phyloP scores from a whole-genome alignment of 148 eudicot species.

The Cornus suecica region DNA sequence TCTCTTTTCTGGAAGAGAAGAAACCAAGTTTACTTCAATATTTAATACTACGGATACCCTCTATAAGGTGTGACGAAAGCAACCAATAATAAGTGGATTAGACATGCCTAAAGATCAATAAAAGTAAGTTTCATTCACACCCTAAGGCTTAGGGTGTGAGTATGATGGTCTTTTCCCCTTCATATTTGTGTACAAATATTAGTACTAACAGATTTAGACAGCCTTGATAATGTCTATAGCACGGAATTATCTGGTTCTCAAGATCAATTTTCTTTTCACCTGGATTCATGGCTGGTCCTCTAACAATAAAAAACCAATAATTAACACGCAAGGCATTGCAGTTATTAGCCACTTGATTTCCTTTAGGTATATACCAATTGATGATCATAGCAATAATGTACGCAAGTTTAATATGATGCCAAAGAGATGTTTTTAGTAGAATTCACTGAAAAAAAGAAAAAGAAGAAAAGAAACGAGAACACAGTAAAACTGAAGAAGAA shows the following conservation, averaged over 20 bases:
- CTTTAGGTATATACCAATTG: not conserved
- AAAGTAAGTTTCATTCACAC: too few relatives aligned
- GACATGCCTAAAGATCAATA: not conserved
- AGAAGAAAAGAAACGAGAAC: not conserved
- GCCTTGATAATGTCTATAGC: not conserved
- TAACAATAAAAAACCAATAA: too few relatives aligned
- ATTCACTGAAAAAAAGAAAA: not conserved
- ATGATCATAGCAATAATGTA: too few relatives aligned
- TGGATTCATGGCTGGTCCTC: not conserved
- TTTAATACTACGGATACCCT: not conserved
- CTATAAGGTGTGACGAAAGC: not conserved
- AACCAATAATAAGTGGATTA: not conserved
- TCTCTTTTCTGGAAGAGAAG: not conserved
- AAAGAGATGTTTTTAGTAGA: not conserved
- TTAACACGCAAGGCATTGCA: not conserved
- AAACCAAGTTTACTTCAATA: not conserved
- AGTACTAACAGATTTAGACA: not conserved
- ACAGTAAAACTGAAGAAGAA: too few relatives aligned
- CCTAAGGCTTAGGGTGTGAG: too few relatives aligned
- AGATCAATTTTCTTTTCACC: not conserved
- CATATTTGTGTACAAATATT: too few relatives aligned
- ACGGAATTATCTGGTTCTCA: not conserved
- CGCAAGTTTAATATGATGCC: not conserved
- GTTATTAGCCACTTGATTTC: not conserved
- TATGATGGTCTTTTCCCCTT: not conserved